phyloP scores from a whole-genome alignment of 345 rosid genomes.

The Abelmoschus esculentus region DNA sequence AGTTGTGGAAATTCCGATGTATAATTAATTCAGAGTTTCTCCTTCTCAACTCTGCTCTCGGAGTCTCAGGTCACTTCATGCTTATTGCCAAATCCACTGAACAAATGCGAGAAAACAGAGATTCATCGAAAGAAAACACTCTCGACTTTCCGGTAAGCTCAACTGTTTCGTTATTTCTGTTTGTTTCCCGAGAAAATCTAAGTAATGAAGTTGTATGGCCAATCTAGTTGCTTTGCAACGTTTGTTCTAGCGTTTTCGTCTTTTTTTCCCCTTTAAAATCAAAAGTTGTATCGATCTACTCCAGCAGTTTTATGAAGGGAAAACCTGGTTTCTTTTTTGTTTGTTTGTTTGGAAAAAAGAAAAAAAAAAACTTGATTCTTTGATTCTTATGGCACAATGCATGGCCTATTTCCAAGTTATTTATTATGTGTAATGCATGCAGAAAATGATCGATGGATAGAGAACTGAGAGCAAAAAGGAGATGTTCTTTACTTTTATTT shows the following conservation, averaged over 20 bases:
- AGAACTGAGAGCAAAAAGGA: background rate
- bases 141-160: background rate
- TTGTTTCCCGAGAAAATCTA: background rate
- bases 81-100: too few species aligned
- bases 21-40: too few species aligned
- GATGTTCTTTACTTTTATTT: background rate
- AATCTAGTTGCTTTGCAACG: background rate
- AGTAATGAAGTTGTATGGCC: background rate
- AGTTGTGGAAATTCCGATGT: background rate
- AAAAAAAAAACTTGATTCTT: background rate
- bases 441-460: background rate
- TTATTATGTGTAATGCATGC: background rate
- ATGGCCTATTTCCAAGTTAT: background rate
- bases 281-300: background rate
- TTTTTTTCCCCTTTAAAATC: background rate
- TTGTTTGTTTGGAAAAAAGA: background rate
- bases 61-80: background rate
- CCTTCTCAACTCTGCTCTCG: too few species aligned
- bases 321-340: background rate
- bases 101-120: background rate
- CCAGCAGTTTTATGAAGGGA: background rate
- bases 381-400: background rate
- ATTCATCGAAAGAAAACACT: background rate
- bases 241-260: background rate
- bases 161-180: background rate